A percentile compares a stretch with the other conserved stretches of the same genome.
Conservation (phyloP, 257 asterid species). For the Fraxinus americana region DNA sequence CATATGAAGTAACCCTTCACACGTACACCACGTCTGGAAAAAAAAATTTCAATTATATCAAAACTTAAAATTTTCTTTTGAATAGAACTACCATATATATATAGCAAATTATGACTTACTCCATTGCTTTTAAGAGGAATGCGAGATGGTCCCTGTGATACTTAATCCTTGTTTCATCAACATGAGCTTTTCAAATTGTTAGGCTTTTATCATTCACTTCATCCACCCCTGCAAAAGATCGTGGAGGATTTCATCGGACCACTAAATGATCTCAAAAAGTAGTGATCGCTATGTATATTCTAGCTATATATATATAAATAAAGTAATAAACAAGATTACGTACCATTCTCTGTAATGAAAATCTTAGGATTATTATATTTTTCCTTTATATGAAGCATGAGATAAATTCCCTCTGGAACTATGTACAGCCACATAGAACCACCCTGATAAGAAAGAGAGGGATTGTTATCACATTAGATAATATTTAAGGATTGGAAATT, state of each 20-base stretch:
- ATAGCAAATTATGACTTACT: conserved; percentile 1
- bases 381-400: conserved; percentile 11
- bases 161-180: conserved; percentile 10
- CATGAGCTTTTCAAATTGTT: background rate
- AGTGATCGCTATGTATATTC: no score
- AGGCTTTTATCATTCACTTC: no score
- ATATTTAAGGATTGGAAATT: no score
- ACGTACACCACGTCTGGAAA: background rate
- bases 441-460: background rate
- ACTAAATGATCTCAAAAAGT: no score
- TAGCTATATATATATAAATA: no score
- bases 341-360: conserved; percentile 39
- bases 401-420: conserved; percentile 25
- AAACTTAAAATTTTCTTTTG: no score
- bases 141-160: conserved; percentile 30
- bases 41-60: background rate
- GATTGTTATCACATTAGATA: no score
- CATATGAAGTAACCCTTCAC: conserved; percentile 19
- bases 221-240: no score
- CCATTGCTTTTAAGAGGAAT: conserved; percentile 19
- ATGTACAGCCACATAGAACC: conserved; percentile 32
- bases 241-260: no score
- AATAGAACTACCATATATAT: no score
- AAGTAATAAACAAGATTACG: background rate
- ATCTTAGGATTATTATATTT: conserved; percentile 24